Evolutionary conservation across 225 moss, liverwort and hornwort genomes (phyloP).

Genomic region (Polytrichum commune): DNA sequence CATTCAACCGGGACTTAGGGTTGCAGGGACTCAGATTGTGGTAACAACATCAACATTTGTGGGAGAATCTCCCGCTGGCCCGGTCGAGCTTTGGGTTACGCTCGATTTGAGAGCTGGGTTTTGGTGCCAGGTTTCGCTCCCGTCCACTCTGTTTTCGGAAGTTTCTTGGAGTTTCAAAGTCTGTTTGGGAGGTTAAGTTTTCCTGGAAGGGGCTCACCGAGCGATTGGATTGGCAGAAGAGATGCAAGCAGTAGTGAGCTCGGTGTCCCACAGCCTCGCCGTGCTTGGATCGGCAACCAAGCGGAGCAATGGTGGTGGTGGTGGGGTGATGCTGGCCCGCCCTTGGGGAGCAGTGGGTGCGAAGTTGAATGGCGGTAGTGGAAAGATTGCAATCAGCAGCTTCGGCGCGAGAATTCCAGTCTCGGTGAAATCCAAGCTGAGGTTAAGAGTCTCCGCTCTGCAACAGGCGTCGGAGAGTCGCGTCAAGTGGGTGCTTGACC

Average conservation of each 20-base stretch:
- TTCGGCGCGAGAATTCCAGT: constrained; percentile 18
- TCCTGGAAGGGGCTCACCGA: no score
- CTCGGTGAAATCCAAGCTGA: constrained; percentile 21
- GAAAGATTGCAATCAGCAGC: constrained; percentile 5
- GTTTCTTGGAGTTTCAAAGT: no score
- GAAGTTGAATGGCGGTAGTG: constrained; percentile 13
- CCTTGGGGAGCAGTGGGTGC: constrained; percentile 22
- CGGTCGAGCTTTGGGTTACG: no score
- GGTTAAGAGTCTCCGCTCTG: constrained; percentile 37
- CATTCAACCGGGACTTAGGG: no score
- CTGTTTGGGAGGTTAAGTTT: no score
- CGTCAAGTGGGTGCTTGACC: constrained; percentile 71
- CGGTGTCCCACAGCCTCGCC: constrained; percentile 25
- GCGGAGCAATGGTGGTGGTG: not conserved
- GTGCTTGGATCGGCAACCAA: constrained; percentile 30
- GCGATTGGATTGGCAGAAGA: not conserved
- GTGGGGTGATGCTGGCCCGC: constrained; percentile 13
- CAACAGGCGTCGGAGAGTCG: constrained; percentile 36
- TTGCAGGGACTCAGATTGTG: no score
- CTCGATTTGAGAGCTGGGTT: no score
- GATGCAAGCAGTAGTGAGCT: constrained; percentile 44
- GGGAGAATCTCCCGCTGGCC: no score
- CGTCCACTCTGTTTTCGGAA: no score
- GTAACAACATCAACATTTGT: no score
- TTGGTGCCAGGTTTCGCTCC: no score